Conservation (phyloP, 2,329 filamentous ascomycete species). For the Plenodomus biglobosus region DNA sequence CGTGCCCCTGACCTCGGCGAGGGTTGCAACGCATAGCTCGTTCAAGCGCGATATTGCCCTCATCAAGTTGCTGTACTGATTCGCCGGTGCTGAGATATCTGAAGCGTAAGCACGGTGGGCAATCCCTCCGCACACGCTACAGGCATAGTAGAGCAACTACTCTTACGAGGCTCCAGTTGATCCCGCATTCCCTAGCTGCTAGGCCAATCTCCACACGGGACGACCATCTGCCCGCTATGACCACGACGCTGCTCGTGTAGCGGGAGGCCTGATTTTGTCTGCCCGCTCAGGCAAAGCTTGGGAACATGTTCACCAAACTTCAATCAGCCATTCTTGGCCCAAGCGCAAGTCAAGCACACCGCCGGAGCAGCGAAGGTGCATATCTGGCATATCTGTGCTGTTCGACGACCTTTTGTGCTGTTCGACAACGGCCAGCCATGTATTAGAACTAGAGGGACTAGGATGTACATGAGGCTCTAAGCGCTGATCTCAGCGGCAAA, state of each 20-base stretch:
- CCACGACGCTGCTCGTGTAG: conserved; percentile 24
- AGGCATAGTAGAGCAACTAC: too few species aligned
- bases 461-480: conserved; percentile 14
- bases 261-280: conserved; percentile 30
- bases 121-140: conserved; percentile 28
- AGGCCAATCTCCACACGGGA: conserved; percentile 41
- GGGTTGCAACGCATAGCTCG: conserved; percentile 5
- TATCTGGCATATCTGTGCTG: conserved; percentile 6
- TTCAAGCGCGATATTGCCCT: conserved; percentile 12
- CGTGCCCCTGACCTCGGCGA: conserved; percentile 10
- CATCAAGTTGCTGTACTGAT: conserved; percentile 16
- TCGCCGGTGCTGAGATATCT: conserved; percentile 26
- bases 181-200: conserved; percentile 21
- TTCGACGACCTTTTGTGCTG: conserved; percentile 1
- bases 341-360: conserved; percentile 14
- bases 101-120: conserved; percentile 39
- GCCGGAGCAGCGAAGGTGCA: background rate
- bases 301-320: conserved; percentile 37
- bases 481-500: conserved; percentile 10
- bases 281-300: conserved; percentile 28
- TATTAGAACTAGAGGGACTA: background rate
- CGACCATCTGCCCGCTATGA: conserved; percentile 23
- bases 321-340: conserved; percentile 20
- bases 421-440: background rate
- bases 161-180: conserved; percentile 26